Evolutionary conservation across 73 alveolate species (phyloP), one percentile per base, ranked within the genome.

Genomic region (Stentor coeruleus): DNA sequence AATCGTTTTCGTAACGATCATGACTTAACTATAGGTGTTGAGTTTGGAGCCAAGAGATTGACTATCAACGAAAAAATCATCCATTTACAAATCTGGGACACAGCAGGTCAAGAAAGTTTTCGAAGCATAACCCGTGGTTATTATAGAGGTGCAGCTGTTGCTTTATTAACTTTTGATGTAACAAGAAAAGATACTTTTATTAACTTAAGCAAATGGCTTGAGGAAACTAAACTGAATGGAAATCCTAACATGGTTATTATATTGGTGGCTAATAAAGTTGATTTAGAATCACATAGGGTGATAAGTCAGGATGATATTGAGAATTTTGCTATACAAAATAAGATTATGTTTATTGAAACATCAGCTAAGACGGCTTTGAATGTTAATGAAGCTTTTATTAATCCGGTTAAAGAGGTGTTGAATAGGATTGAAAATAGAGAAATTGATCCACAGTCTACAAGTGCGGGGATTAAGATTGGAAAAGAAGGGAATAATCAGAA

Each of bases 81-180:
- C 35, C 87, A 88, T 59, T 83, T 91, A 26, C 74, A 93, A 59
- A 88, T 93, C 3, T 92, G 98, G 95, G 98, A 92, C 58, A 92
- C 98, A 26, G 98, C 97, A 59, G 99, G 99, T n/a, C 88, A 93
- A 76, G 98, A 94, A 82, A 89, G 95, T 38, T 97, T 94, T 88
- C 86, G 97, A 86, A 85, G 98, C 2, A 93, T 95, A 39, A 95
- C 97, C 3, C 88, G 96, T 85, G 84, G 94, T 59, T 97, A 94
- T 88, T 97, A 95, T 82, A 91, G 97, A 86, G 94, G 93, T 39
- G 93, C 98, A 35, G 93, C 95, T 26, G 92, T 96, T 60, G 99
- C 95, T n/a, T 93, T 97, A 74, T 86, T 97, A 20, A 37, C 39
- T 37, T 75, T 0, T 2, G 83, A 75, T 2, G 59, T 38, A 15